Evolutionary conservation across 345 rosid species (phyloP).

Genomic region (Linum lewisii): DNA sequence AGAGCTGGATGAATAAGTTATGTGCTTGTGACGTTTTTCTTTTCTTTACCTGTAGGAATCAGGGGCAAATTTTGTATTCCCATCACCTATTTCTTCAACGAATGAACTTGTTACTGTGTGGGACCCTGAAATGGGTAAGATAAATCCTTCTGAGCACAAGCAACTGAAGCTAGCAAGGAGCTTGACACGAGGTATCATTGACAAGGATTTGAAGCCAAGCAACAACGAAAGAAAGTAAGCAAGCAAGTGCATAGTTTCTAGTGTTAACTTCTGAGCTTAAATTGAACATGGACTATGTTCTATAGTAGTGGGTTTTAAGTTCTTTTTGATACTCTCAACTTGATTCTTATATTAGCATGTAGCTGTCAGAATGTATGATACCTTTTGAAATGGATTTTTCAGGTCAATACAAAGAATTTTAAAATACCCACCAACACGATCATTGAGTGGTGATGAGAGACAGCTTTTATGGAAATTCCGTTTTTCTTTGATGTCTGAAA

Average conservation of each 20-base stretch:
- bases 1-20: background rate
- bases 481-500: conserved; percentile 87
- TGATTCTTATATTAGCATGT: background rate
- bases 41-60: conserved; percentile 53
- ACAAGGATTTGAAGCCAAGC: conserved; percentile 96
- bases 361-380: background rate
- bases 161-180: conserved; percentile 96
- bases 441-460: conserved; percentile 91
- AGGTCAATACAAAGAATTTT: conserved; percentile 83
- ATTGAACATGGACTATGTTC: background rate
- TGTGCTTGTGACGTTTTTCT: conserved; percentile 2
- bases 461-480: conserved; percentile 97
- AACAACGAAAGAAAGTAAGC: conserved; percentile 72
- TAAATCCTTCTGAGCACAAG: conserved; percentile 97
- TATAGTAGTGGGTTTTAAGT: too few relatives aligned
- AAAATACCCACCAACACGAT: conserved; percentile 85
- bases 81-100: conserved; percentile 77
- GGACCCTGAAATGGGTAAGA: conserved; percentile 92
- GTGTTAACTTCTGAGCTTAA: background rate
- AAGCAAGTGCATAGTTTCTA: background rate
- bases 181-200: conserved; percentile 89
- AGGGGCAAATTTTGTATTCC: conserved; percentile 75
- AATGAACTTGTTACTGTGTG: conserved; percentile 91
- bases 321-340: too few relatives aligned
- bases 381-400: conserved; percentile 9